Evolutionary conservation across 495 filamentous ascomycete genomes (phyloP).

Genomic region (Penicillium crystallinum): DNA sequence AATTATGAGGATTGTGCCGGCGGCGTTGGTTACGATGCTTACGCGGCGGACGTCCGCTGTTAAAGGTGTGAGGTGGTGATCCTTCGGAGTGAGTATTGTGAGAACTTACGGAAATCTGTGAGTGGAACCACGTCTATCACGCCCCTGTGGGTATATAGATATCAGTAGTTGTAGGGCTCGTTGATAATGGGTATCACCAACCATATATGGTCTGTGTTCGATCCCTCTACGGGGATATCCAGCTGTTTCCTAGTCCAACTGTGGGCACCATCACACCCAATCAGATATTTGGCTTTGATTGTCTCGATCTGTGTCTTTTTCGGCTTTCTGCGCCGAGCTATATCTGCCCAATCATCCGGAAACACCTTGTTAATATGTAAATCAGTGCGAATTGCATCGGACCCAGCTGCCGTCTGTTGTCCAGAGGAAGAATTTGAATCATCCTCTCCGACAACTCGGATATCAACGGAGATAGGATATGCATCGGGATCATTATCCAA

Average conservation of each 20-base stretch:
- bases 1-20: slow-evolving; percentile 61
- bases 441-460: slow-evolving; percentile 42
- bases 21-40: slow-evolving; percentile 55
- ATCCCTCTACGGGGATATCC: slow-evolving; percentile 50
- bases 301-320: slow-evolving; percentile 32
- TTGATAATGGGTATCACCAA: slow-evolving; percentile 4
- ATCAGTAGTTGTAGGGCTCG: not conserved
- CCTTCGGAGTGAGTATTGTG: not conserved
- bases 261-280: slow-evolving; percentile 64
- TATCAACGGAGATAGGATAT: slow-evolving; percentile 50
- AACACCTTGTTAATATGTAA: slow-evolving; percentile 47
- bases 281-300: slow-evolving; percentile 57
- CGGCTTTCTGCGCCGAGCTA: slow-evolving; percentile 31
- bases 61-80: not conserved
- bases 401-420: not conserved
- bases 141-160: slow-evolving; percentile 25
- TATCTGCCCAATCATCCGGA: slow-evolving; percentile 53
- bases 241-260: slow-evolving; percentile 57
- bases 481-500: slow-evolving; percentile 37
- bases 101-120: slow-evolving; percentile 52
- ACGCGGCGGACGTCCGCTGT: slow-evolving; percentile 56
- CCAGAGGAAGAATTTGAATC: slow-evolving; percentile 27
- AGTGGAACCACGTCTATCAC: slow-evolving; percentile 63
- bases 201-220: slow-evolving; percentile 58
- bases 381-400: slow-evolving; percentile 30